Conservation (phyloP, 2,329 filamentous ascomycete species). For the Beauveria asiatica region DNA sequence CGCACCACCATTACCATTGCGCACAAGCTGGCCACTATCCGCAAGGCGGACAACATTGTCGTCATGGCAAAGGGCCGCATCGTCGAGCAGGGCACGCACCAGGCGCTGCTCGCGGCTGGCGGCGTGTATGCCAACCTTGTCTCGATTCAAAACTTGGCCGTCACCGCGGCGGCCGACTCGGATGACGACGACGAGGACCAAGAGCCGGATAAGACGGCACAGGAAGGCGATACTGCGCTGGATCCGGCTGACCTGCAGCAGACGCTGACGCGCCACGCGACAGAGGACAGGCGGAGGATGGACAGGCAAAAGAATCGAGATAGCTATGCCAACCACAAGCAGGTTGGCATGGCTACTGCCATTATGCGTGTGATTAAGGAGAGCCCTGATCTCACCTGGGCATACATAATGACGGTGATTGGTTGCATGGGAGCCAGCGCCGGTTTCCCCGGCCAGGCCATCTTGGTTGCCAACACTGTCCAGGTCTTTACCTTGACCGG, state of each 20-base stretch:
- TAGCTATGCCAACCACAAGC: slow-evolving; percentile 27
- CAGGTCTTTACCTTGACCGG: slow-evolving; percentile 31
- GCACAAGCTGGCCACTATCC: slow-evolving; percentile 39
- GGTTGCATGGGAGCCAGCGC: slow-evolving; percentile 24
- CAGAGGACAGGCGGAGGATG: slow-evolving; percentile 22
- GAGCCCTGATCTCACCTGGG: slow-evolving; percentile 28
- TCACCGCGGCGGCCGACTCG: slow-evolving; percentile 16
- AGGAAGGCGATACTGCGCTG: neutral
- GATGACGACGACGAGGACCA: slow-evolving; percentile 15
- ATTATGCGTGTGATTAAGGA: slow-evolving; percentile 28
- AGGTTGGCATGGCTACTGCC: slow-evolving; percentile 21
- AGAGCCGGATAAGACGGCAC: slow-evolving; percentile 5
- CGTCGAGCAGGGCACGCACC: slow-evolving; percentile 22
- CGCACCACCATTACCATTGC: slow-evolving; percentile 58
- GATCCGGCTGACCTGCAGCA: slow-evolving; percentile 19
- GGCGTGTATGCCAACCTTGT: slow-evolving; percentile 47
- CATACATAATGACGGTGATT: slow-evolving; percentile 25
- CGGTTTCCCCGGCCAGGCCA: slow-evolving; percentile 34
- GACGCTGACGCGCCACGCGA: slow-evolving; percentile 24
- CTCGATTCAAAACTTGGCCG: slow-evolving; percentile 27
- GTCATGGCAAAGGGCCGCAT: slow-evolving; percentile 21
- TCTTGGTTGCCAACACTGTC: slow-evolving; percentile 33
- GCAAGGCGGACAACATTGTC: slow-evolving; percentile 24
- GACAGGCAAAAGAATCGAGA: slow-evolving; percentile 28
- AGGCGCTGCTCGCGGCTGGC: slow-evolving; percentile 41